phyloP scores from a whole-genome alignment of 768 basidiomycete genomes.

The Mycena olivaceomarginata region DNA sequence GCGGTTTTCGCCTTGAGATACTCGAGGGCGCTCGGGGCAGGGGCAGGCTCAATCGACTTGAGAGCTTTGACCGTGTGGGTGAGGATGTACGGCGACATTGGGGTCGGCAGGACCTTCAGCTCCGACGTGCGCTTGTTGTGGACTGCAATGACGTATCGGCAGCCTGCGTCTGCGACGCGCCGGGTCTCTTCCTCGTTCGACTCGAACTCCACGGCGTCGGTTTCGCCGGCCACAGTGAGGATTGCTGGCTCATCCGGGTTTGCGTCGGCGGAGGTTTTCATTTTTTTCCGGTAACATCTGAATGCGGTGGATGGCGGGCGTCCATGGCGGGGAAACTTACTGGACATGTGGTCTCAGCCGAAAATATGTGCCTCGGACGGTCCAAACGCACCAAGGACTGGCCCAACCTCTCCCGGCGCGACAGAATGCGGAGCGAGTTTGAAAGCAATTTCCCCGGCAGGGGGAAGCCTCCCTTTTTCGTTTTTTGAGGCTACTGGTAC shows the following conservation, averaged over 20 bases:
- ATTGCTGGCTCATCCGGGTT: slow-evolving; percentile 50
- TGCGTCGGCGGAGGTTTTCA: slow-evolving; percentile 57
- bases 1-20: slow-evolving; percentile 80
- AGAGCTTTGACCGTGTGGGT: slow-evolving; percentile 90
- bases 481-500: slow-evolving; percentile 58
- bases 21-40: slow-evolving; percentile 70
- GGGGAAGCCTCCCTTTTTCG: slow-evolving; percentile 64
- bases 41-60: slow-evolving; percentile 75
- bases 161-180: slow-evolving; percentile 73
- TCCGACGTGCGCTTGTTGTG: slow-evolving; percentile 85
- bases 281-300: slow-evolving; percentile 64
- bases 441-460: slow-evolving; percentile 59
- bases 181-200: slow-evolving; percentile 75
- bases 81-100: slow-evolving; percentile 81
- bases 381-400: slow-evolving; percentile 66
- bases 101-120: slow-evolving; percentile 80
- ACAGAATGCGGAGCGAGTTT: slow-evolving; percentile 52
- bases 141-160: slow-evolving; percentile 89
- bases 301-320: slow-evolving; percentile 54
- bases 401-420: slow-evolving; percentile 63
- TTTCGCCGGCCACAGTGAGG: slow-evolving; percentile 86
- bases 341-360: slow-evolving; percentile 26
- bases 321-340: slow-evolving; percentile 43
- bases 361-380: slow-evolving; percentile 15
- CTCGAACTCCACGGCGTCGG: slow-evolving; percentile 88